phyloP scores from a whole-genome alignment of 1,284 basidiomycete species.

The Microbotryomycetes sp. region DNA sequence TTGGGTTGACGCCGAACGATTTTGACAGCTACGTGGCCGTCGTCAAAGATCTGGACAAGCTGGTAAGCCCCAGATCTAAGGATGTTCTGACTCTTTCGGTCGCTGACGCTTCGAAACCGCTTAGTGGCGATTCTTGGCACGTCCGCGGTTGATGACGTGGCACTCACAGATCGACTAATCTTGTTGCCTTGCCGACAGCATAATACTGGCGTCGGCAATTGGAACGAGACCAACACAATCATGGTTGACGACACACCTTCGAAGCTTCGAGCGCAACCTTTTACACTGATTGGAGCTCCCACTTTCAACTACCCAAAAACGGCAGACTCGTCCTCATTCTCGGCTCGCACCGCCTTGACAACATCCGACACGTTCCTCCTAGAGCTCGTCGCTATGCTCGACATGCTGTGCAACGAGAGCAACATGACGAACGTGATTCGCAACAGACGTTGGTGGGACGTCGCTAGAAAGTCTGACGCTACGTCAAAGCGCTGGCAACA shows the following conservation, averaged over 20 bases:
- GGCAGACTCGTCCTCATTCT: not conserved
- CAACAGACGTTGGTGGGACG: not conserved
- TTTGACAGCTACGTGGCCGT: conserved; percentile 12
- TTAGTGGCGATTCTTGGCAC: no score
- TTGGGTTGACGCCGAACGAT: conserved; percentile 11
- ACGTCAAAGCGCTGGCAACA: not conserved
- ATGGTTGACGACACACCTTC: conserved; percentile 25
- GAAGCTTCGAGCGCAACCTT: conserved; percentile 22
- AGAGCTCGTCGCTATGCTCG: conserved; percentile 13
- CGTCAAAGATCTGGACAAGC: conserved; percentile 17
- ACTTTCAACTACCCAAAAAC: conserved; percentile 18
- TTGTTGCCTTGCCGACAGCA: not conserved
- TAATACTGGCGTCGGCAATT: not conserved
- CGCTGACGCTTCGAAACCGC: no score
- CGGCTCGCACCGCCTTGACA: not conserved
- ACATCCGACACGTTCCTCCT: conserved; percentile 27
- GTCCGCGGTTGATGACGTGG: no score
- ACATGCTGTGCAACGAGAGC: conserved; percentile 2
- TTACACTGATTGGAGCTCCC: conserved; percentile 15
- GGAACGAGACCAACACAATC: conserved; percentile 10
- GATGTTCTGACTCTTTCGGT: no score
- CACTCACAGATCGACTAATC: no score
- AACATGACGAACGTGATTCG: conserved; percentile 15
- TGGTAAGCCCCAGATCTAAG: not conserved
- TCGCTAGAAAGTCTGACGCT: not conserved